These are phyloP conservation scores for Magnolia changhungtana DNA, from an alignment of 164 flowering plant species.

Conservation along the genomic window DNA sequence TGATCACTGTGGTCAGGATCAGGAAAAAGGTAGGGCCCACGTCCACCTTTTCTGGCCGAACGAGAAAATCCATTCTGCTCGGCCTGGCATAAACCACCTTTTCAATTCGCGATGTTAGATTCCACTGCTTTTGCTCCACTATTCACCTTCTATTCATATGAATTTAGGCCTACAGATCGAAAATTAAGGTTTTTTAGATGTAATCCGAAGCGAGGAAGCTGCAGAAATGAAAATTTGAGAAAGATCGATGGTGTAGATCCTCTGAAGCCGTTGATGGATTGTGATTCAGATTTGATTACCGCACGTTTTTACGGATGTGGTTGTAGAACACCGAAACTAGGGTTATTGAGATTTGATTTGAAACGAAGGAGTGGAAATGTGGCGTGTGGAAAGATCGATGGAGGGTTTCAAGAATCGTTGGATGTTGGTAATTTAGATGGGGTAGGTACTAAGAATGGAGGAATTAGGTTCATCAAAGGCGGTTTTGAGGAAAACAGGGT, in stretches of 20 bases:
- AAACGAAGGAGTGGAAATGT: not conserved
- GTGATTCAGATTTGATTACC: not conserved
- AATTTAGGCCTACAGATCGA: not conserved
- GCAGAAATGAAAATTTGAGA: not conserved
- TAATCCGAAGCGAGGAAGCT: not conserved
- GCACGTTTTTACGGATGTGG: not conserved
- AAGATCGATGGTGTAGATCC: not conserved
- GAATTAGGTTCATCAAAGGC: not conserved
- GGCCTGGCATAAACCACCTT: no score
- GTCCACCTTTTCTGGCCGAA: not conserved
- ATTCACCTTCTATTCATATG: not conserved
- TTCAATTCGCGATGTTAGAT: slow-evolving; percentile 29
- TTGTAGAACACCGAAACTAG: not conserved
- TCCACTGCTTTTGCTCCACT: slow-evolving; percentile 26
- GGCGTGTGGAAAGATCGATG: not conserved
- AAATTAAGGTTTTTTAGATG: not conserved
- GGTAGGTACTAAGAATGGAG: not conserved
- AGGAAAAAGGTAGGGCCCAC: not conserved
- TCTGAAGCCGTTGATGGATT: not conserved
- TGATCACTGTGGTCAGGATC: not conserved
- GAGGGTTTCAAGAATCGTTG: not conserved
- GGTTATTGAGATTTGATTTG: not conserved
- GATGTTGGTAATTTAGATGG: not conserved
- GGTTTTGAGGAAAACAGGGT: not conserved
- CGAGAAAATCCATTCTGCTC: not conserved